Evolutionary conservation across 352 stramenopile species (phyloP), one percentile per base, ranked within the genome.

Genomic region (Phytopythium ostracodes): DNA sequence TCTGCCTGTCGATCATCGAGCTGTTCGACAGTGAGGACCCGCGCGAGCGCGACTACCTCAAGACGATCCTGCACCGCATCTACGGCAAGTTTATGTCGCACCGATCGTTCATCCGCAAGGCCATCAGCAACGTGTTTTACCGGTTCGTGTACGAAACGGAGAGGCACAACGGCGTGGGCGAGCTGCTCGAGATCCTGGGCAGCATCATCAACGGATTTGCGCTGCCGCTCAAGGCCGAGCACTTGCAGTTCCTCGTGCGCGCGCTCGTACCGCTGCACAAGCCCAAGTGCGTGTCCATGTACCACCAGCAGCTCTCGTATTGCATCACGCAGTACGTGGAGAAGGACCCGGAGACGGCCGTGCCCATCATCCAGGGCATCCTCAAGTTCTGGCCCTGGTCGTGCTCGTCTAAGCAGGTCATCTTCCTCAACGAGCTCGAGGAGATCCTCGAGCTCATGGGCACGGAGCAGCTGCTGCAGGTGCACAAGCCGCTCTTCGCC

Each of bases 71-170:
- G 53, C 97, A 99, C 68, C 91, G 97, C 47, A 99, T 99, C 50
- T 99, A 99, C 74, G 96, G 96, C 73, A 99, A 99, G 72, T 99
- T 99, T 71, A 99, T 99, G 92, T 97, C 89, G 51, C 96, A 99
- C 63, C 90, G 97, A 50, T 98, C 95, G 12, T 99, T 99, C 71
- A 99, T 99, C 67, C 93, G 97, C 40, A 95, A 97, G 64, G 91
- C 94, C 47, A 99, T 99, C 63, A 98, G 92, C 49, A 99, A 99
- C 66, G 92, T 98, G 9, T 99, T 99, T 71, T 99, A 99, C 71
- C 81, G 92, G 33, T 99, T 99, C 70, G 92, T 99, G n/a, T 99
- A 99, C 75, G 97, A 99, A 73, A 98, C 95, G 29, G 92, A 98
- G 72, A 77, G 91, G 38, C 92, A 98, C 78, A 97, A 98, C 52